Evolutionary conservation across 2,329 filamentous ascomycete species (phyloP).

Genomic region (Achaetomium macrosporum): DNA sequence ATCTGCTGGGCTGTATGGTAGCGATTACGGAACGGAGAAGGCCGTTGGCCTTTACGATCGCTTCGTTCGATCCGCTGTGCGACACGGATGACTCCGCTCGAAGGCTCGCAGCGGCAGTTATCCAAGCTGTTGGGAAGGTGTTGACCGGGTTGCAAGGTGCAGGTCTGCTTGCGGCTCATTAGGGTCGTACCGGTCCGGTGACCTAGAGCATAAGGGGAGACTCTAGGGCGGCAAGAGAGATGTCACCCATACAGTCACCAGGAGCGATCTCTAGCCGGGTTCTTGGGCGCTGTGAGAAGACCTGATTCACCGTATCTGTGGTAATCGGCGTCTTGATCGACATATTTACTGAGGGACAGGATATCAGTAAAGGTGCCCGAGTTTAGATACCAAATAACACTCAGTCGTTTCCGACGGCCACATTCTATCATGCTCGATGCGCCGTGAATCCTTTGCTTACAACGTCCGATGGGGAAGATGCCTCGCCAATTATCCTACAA

Average conservation of each 20-base stretch:
- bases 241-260: no score
- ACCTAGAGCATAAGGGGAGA: no score
- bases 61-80: conserved; percentile 16
- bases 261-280: no score
- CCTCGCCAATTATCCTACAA: neutral
- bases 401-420: no score
- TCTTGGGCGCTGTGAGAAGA: no score
- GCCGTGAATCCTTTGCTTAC: neutral
- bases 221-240: no score
- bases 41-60: conserved; percentile 13
- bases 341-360: no score
- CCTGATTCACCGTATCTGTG: no score
- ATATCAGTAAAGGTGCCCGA: no score
- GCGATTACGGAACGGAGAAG: conserved; percentile 2
- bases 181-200: no score
- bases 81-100: conserved; percentile 8
- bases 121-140: neutral
- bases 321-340: no score
- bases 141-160: neutral
- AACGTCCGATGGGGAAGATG: neutral
- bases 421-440: no score
- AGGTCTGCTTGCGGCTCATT: neutral
- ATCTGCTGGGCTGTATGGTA: conserved; percentile 9
- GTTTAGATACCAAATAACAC: neutral
- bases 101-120: neutral